Evolutionary conservation across 1,284 basidiomycete genomes (phyloP), one percentile per base, ranked within the genome.

Genomic region (Mycena citricolor): DNA sequence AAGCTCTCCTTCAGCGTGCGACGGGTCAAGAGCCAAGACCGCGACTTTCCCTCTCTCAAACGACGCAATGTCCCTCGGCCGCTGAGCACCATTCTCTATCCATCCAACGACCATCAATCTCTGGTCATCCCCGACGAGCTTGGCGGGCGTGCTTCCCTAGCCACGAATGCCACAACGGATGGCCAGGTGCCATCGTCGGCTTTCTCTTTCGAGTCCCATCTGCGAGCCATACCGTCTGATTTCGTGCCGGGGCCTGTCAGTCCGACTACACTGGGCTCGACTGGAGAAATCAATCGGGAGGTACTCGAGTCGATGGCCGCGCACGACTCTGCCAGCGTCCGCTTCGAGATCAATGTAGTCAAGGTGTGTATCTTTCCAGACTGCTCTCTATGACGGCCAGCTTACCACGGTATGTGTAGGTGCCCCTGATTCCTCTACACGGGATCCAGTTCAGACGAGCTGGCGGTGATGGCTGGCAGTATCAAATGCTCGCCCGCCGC

Each of bases 401-500:
- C 38, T 11, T 44, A 10, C 13, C 30, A 19, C 13, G 21, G 26
- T 26, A 39, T 16, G 49, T 55, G 4, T 58, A 95, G 90, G 90
- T 97, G 14, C 95, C 95, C 23, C 90, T 88, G 76, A 66, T 99
- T 46, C 92, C 94, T 1, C 72, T 99, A 24, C 91, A 97, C 61
- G 95, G 95, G 1, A 86, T 99, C 46, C 95, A 98, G 62, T 99
- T 99, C 73, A 83, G 94, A 42, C 77, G 95, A 45, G 81, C 89
- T 1, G 83, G 90, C 32, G 94, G 94, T 3, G 93, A 97, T 56
- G 91, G 91, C 2, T 97, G 94, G 94, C 93, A 97, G 68, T 97
- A 97, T 64, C 90, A 94, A 63, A 94, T 93, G 87, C 77, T 98
- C 37, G 94, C 94, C n/a, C 82, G 92, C 60, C 77, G 94, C 47